A percentile compares a stretch with the other conserved stretches of the same genome.
phyloP scores from a whole-genome alignment of 768 basidiomycete species.

The Serendipita indica region DNA sequence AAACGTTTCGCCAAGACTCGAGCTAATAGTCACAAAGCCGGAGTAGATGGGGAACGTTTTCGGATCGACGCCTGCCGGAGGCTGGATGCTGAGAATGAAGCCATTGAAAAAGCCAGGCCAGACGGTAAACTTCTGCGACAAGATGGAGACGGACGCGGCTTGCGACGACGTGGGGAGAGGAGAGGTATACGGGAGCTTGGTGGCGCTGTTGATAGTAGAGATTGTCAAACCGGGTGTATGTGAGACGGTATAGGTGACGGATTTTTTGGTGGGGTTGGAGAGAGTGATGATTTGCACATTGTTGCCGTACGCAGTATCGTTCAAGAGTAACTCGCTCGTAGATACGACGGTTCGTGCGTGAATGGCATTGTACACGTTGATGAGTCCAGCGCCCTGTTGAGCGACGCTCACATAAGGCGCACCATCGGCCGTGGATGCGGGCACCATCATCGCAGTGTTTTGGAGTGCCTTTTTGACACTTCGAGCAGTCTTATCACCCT shows the following conservation, averaged over 20 bases:
- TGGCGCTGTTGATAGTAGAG: neutral
- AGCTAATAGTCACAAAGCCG: neutral
- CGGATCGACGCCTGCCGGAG: conserved; percentile 3
- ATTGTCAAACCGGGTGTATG: neutral
- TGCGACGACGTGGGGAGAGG: neutral
- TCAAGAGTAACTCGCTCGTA: conserved; percentile 24
- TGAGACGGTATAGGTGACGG: neutral
- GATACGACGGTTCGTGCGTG: conserved; percentile 19
- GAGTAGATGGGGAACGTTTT: conserved; percentile 9
- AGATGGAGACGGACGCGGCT: conserved; percentile 2
- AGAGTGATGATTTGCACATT: neutral
- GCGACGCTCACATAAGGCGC: neutral
- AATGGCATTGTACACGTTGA: conserved; percentile 19
- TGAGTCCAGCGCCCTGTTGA: conserved; percentile 7
- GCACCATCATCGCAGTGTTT: conserved; percentile 6
- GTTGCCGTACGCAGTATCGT: conserved; percentile 17
- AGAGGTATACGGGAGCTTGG: neutral
- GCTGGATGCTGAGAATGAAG: neutral
- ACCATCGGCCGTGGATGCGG: neutral
- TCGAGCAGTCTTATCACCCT: neutral
- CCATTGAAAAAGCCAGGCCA: neutral
- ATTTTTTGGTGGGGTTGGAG: neutral
- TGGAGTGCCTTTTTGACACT: conserved; percentile 10
- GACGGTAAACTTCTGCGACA: neutral
- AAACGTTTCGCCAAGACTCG: conserved; percentile 3